These are phyloP conservation scores for Xylaria sp. DNA, from an alignment of 2,329 filamentous ascomycete genomes.

Conservation along the genomic window DNA sequence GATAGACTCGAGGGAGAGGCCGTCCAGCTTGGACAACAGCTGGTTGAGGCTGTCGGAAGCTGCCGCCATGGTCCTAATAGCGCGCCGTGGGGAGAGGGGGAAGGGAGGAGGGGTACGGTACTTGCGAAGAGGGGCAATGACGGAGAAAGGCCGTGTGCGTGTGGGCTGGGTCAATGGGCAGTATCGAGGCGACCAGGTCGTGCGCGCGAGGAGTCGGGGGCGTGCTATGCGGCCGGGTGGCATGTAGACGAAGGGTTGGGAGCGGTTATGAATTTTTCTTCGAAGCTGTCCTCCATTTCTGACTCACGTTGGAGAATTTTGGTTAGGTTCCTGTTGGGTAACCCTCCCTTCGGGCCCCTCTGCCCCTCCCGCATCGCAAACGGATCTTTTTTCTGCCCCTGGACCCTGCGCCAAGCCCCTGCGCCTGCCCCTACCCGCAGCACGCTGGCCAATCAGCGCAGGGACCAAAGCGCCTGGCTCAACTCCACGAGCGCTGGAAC, in stretches of 20 bases:
- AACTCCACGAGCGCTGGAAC: too few relatives aligned
- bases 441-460: too few relatives aligned
- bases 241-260: background rate
- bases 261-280: background rate
- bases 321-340: too few relatives aligned
- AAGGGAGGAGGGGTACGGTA: background rate
- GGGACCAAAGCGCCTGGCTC: too few relatives aligned
- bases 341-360: background rate
- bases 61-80: slow-evolving; percentile 18
- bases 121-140: background rate
- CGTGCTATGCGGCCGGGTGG: background rate
- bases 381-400: too few relatives aligned
- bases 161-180: background rate
- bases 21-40: slow-evolving; percentile 16
- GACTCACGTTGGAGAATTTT: background rate
- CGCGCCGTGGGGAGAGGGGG: slow-evolving; percentile 10
- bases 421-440: too few relatives aligned
- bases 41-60: slow-evolving; percentile 9
- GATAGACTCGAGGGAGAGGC: slow-evolving; percentile 19
- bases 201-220: slow-evolving; percentile 1
- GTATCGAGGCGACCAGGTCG: background rate
- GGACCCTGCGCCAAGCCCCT: too few relatives aligned
- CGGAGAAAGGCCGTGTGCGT: background rate
- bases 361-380: too few relatives aligned
- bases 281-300: background rate